These are phyloP conservation scores for Metschnikowia colocasiae DNA, from an alignment of 805 yeast genomes.

Conservation along the genomic window DNA sequence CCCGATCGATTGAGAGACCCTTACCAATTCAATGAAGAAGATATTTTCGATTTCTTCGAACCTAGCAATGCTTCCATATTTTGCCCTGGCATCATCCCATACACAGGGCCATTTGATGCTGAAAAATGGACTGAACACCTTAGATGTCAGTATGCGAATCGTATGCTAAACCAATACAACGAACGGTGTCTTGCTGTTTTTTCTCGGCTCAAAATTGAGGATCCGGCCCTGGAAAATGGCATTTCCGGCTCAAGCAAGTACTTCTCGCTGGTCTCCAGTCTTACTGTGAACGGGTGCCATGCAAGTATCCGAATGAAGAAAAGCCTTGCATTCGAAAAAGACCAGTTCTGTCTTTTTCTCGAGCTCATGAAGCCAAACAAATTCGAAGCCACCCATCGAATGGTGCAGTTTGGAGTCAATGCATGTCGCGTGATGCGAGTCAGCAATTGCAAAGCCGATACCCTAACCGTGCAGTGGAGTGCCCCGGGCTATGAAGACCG, in stretches of 20 bases:
- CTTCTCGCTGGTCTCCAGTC: constrained; percentile 17
- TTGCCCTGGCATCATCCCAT: constrained; percentile 1
- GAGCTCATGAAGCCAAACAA: constrained; percentile 28
- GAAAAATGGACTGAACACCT: not conserved
- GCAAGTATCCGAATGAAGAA: constrained; percentile 4
- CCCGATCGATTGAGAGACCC: not conserved
- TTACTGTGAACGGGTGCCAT: constrained; percentile 10
- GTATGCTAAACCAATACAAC: not conserved
- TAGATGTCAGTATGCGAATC: not conserved
- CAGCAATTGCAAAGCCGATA: not conserved
- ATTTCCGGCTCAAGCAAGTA: constrained; percentile 29
- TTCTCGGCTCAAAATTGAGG: constrained; percentile 13
- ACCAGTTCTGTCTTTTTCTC: constrained; percentile 17
- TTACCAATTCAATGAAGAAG: constrained; percentile 12
- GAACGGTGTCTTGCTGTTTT: constrained; percentile 4
- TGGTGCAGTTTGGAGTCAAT: constrained; percentile 23
- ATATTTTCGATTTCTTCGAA: constrained; percentile 14
- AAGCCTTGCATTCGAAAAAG: not conserved
- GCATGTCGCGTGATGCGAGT: constrained; percentile 16
- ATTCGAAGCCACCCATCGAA: constrained; percentile 19
- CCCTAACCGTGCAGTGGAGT: constrained; percentile 6
- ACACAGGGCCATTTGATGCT: not conserved
- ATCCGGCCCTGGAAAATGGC: constrained; percentile 14
- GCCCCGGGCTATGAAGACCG: constrained; percentile 9
- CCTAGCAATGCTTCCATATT: not conserved